Conservation (phyloP, 192 early-diverging fungal genomes). For the Coemansia sp. region DNA sequence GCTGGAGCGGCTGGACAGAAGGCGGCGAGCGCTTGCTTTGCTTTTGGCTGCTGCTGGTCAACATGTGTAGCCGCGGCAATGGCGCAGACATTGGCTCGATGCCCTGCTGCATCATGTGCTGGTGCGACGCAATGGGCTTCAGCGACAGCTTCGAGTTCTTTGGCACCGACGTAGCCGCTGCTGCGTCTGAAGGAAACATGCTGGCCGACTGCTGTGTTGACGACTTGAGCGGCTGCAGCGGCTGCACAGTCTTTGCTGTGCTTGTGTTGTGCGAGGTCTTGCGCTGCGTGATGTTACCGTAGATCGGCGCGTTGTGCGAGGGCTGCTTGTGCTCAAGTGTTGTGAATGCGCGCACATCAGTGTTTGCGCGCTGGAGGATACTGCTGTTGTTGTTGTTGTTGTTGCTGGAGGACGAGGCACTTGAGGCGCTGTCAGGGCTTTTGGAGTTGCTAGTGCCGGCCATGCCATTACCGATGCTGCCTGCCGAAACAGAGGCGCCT, state of each 20-base stretch:
- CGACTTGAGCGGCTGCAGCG: slow-evolving; percentile 5
- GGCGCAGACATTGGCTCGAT: slow-evolving; percentile 43
- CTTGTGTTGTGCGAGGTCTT: slow-evolving; percentile 16
- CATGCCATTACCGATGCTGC: slow-evolving; percentile 9
- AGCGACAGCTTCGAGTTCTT: slow-evolving; percentile 23
- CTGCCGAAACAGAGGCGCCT: background rate
- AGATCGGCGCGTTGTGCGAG: slow-evolving; percentile 1
- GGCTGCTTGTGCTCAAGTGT: slow-evolving; percentile 7
- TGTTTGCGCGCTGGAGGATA: slow-evolving; percentile 41
- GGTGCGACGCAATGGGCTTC: slow-evolving; percentile 11
- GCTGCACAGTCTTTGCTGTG: background rate
- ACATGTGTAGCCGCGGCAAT: slow-evolving; percentile 32
- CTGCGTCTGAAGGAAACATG: background rate
- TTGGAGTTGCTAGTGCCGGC: background rate
- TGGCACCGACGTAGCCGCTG: slow-evolving; percentile 7
- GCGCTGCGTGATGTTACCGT: slow-evolving; percentile 17
- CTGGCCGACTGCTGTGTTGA: background rate
- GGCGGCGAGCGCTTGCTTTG: slow-evolving; percentile 13
- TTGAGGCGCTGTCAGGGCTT: slow-evolving; percentile 5
- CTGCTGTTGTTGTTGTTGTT: background rate
- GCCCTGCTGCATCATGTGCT: slow-evolving; percentile 13
- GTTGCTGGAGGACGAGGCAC: background rate
- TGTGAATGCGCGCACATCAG: slow-evolving; percentile 34
- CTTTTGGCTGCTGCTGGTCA: slow-evolving; percentile 18
- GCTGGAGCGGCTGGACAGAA: slow-evolving; percentile 19